A percentile compares a stretch with the other conserved stretches of the same genome.
Conservation (phyloP, 2,329 filamentous ascomycete species). For the Venturia carpophila region DNA sequence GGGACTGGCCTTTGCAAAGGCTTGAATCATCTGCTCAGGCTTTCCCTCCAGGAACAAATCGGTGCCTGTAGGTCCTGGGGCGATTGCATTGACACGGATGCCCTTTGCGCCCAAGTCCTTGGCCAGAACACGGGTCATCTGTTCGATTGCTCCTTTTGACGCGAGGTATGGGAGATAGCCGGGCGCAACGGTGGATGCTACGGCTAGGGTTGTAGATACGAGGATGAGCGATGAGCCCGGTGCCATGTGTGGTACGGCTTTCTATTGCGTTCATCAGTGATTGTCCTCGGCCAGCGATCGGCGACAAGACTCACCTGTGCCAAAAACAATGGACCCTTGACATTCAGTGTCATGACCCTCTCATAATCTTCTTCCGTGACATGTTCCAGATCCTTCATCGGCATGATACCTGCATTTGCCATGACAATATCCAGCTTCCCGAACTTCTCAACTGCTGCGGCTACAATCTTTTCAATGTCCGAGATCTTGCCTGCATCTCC, state of each 20-base stretch:
- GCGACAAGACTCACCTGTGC: constrained; percentile 30
- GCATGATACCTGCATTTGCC: constrained; percentile 48
- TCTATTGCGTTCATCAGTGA: constrained; percentile 28
- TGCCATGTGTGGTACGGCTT: constrained; percentile 45
- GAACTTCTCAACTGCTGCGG: constrained; percentile 42
- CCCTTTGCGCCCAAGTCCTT: constrained; percentile 48
- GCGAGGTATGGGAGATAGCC: constrained; percentile 46
- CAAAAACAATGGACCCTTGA: constrained; percentile 51
- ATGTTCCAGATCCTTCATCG: constrained; percentile 42
- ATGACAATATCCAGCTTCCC: constrained; percentile 53
- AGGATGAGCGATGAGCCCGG: constrained; percentile 45
- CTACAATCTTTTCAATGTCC: constrained; percentile 44
- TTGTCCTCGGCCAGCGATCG: neutral
- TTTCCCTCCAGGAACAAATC: constrained; percentile 44
- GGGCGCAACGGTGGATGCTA: constrained; percentile 35
- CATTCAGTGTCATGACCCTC: constrained; percentile 43
- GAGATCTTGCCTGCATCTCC: constrained; percentile 45
- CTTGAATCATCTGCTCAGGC: constrained; percentile 17
- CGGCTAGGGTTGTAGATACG: constrained; percentile 41
- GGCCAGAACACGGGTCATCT: constrained; percentile 47
- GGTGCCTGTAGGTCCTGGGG: constrained; percentile 49
- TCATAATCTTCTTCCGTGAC: constrained; percentile 48
- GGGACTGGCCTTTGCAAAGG: constrained; percentile 17
- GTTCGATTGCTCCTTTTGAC: constrained; percentile 54
- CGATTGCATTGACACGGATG: constrained; percentile 45